phyloP scores from a whole-genome alignment of 78 protist species.

The Cavenderia fasciculata region DNA sequence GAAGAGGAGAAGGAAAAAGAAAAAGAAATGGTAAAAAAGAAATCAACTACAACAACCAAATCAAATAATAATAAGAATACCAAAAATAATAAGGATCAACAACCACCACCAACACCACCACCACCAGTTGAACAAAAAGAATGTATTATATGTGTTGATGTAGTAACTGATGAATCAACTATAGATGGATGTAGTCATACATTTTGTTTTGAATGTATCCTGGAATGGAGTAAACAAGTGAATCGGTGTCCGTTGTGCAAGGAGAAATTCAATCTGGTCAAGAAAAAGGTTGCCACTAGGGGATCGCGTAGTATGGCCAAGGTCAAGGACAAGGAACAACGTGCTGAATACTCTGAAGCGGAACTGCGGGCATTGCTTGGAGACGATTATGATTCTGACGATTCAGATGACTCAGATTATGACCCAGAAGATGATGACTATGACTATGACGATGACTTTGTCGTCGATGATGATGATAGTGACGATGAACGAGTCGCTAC shows the following conservation, averaged over 20 bases:
- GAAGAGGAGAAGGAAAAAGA: conserved; percentile 3
- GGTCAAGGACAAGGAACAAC: conserved; percentile 13
- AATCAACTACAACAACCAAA: neutral
- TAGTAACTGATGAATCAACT: neutral
- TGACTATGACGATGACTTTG: conserved; percentile 3
- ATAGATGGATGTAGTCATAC: conserved; percentile 39
- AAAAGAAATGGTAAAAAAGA: neutral
- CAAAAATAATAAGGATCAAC: neutral
- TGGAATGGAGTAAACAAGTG: conserved; percentile 44
- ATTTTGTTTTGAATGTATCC: conserved; percentile 64
- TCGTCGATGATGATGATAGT: conserved; percentile 4
- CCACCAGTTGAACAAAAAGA: neutral
- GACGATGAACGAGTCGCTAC: neutral
- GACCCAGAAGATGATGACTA: neutral
- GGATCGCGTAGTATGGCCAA: neutral
- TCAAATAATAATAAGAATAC: neutral
- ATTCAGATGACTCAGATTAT: neutral
- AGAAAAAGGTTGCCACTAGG: neutral
- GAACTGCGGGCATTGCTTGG: conserved; percentile 6
- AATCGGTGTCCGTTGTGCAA: conserved; percentile 63
- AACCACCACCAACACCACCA: neutral
- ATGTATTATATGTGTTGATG: conserved; percentile 40
- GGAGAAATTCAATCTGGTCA: neutral
- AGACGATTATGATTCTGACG: conserved; percentile 17
- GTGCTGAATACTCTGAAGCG: conserved; percentile 35